Evolutionary conservation across 495 filamentous ascomycete genomes (phyloP), one percentile per base, ranked within the genome.

Genomic region (Trypethelium eluteriae): DNA sequence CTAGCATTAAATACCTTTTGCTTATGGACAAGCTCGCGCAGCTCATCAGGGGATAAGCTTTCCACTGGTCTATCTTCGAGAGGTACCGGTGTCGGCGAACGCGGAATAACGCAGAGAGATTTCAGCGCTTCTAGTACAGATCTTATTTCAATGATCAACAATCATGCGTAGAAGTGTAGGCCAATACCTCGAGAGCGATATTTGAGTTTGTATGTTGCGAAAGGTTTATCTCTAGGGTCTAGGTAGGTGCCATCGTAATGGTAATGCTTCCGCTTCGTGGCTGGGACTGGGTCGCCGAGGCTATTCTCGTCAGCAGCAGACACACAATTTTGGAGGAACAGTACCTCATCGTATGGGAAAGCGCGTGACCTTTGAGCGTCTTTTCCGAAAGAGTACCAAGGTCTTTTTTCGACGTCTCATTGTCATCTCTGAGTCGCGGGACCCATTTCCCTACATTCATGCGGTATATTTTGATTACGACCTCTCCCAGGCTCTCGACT

Each of bases 71-170:
- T 63, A 11, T 69, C 69, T 39, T 71, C 70, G 0, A 73, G 67
- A n/a, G 70, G 69, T 2, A 68, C 59, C 6, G 71, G 71, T 9
- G 66, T 67, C 7, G 71, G 69, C 5, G 53, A 64, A 2, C 71
- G 69, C 38, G 69, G 65, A 59, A 71, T 68, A 53, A 71, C 65
- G 49, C 64, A 44, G 39, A 71, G 70, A 49, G 65, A 66, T 46
- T 73, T 67, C 10, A 71, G 71, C n/a, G 68, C 71, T n/a, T 63
- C 71, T 73, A 32, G 41, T 18, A 16, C 16, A 39, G 11, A n/a
- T 12, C 18, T 66, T 4, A 53, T 38, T 25, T 18, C 25, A 18
- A 32, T 1, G 1, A 3, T 11, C 11, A 32, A 10, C 10, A 35
- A 16, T 32, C 2, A 12, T 49, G 25, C 11, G 10, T 36, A 47